Base-by-base conservation (phyloP, 2,329 filamentous ascomycete species). In the Metarhizium robertsii region DNA sequence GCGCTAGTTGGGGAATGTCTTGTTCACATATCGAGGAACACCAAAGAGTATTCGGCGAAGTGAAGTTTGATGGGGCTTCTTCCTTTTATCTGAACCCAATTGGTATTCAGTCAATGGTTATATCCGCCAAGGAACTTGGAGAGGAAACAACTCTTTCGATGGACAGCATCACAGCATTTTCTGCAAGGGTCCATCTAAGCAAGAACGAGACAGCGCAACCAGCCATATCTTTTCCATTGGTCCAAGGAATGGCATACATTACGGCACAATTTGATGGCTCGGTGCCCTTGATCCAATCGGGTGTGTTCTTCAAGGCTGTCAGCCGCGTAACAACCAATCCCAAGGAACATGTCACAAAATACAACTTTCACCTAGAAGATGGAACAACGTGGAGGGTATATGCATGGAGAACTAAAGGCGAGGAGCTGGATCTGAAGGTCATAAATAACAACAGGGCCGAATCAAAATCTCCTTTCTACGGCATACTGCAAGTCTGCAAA, bases 221-320 rank as follows among this genome's bases (percentile, higher is more conserved):
- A 0, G 75, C 79, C 1, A 79, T 97, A 20, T 86, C 82, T 0
- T 90, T 95, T 60, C 91, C 92, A 0, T 67, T 96, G 7, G 84
- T 95, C 0, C 92, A 97, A 66, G 94, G 94, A 11, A 94, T 95
- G 84, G 86, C 83, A 0, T 95, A 91, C 63, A 76, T 96, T 18
- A 96, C 92, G 4, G 92, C 79, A 0, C 69, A 87, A 18, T 97
- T 92, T 70, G 78, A 77, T 54, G 83, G 84, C 34, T 77, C 83
- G 0, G 85, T 83, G 7, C 92, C 92, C 0, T 66, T 85, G 4
- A 78, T 97, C 47, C 84, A 92, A 62, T 87, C 85, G 25, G 84
- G 83, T 1, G 80, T 94, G 2, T 87, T 86, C 58, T 95, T 92
- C 74, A 78, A 79, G 56, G 83, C 79, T 18, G 75, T 96, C 50